These are phyloP conservation scores for Pezicula carpinea DNA, from an alignment of 2,329 filamentous ascomycete genomes.

Conservation along the genomic window DNA sequence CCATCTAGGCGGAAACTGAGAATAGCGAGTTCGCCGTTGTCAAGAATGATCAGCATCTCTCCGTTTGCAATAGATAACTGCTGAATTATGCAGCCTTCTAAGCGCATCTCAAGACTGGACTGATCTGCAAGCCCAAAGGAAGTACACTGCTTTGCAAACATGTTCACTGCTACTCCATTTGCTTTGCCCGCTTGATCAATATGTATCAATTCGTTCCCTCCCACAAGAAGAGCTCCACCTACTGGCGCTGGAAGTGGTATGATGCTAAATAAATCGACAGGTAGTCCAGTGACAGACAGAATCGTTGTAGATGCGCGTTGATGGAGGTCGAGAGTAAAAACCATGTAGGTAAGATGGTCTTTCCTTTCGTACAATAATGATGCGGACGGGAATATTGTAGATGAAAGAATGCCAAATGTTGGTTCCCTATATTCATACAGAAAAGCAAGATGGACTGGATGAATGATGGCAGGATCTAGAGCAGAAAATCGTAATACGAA, in stretches of 20 bases:
- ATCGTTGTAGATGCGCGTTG: slow-evolving; percentile 91
- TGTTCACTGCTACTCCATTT: slow-evolving; percentile 88
- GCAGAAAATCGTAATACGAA: slow-evolving; percentile 90
- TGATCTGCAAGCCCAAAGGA: slow-evolving; percentile 84
- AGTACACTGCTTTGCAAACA: slow-evolving; percentile 78
- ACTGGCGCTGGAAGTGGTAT: slow-evolving; percentile 80
- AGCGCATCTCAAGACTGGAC: slow-evolving; percentile 68
- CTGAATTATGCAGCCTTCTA: slow-evolving; percentile 79
- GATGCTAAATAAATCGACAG: slow-evolving; percentile 80
- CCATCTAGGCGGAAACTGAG: slow-evolving; percentile 85
- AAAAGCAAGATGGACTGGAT: slow-evolving; percentile 89
- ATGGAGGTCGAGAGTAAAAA: slow-evolving; percentile 91
- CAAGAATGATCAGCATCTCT: slow-evolving; percentile 79
- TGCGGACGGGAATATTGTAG: slow-evolving; percentile 66
- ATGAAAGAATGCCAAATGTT: slow-evolving; percentile 90
- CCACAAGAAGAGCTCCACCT: slow-evolving; percentile 82
- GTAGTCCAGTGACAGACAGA: slow-evolving; percentile 77
- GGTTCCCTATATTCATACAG: slow-evolving; percentile 96
- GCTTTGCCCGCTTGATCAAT: slow-evolving; percentile 93
- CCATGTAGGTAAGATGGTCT: slow-evolving; percentile 84
- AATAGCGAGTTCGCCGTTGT: slow-evolving; percentile 68
- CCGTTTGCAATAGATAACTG: slow-evolving; percentile 71
- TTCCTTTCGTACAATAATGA: slow-evolving; percentile 71
- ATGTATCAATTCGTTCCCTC: slow-evolving; percentile 87
- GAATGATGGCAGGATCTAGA: slow-evolving; percentile 79